Base-by-base conservation (phyloP, 2,329 filamentous ascomycete species). In the Acrocalymma vagum region DNA sequence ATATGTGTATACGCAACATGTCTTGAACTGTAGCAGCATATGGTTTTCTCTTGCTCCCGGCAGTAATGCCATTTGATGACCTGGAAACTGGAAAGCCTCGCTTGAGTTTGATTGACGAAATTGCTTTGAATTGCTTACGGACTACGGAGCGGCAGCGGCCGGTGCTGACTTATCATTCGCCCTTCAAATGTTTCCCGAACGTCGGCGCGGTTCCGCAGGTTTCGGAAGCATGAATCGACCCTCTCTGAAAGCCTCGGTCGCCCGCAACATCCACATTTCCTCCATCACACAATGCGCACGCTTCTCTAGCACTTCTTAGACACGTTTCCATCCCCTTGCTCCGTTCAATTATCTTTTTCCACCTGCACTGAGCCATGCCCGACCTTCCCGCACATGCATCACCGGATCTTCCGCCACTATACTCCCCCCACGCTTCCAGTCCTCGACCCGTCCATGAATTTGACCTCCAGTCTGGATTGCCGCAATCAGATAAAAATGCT, bases 361-460 rank as follows among this genome's bases (percentile, higher is more conserved):
- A 9, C 13, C 40, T 11, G 29, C 6, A 18, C 24, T 21, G 27
- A 40, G 62, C 55, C 51, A 82, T 82, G 79, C 70, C 76, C 29
- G 74, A 80, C 42, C 71, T 82, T 44, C 79, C 81, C n/a, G 75
- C 78, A 25, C 78, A 80, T 58, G 71, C 76, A 40, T 79, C 78
- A 27, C 76, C 78, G 16, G 69, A 71, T 48, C 69, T 81, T 38
- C 63, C 75, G 39, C 78, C 79, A 18, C 68, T 82, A 35, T 70
- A 80, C 49, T 79, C 81, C 29, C 80, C 81, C 70, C 65, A 79
- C 71, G 45, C 78, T 59, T 74, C 53, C 65, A 72, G 49, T 62
- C 72, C 56, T 58, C 53, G 53, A 40, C 48, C 48, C 9, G 55
- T 71, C 25, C 70, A 72, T 25, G 65, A 70, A 21, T 67, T 75